These are phyloP conservation scores for Chytriomyces sp. DNA, from an alignment of 192 early-diverging fungal species.

Conservation along the genomic window DNA sequence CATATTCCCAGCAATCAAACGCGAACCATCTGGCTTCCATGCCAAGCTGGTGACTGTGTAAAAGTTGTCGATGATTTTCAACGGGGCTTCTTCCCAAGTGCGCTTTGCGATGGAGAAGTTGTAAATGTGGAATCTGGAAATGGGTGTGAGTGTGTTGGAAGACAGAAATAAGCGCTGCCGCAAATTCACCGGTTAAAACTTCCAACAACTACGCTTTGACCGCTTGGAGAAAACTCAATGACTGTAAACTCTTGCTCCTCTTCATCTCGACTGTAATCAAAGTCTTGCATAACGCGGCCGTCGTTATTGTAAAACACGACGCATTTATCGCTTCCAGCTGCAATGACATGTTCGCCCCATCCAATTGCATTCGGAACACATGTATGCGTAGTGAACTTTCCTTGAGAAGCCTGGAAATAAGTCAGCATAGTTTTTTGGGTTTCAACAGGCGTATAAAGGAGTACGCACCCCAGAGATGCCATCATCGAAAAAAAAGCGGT, in stretches of 20 bases:
- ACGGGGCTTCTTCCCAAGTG: constrained; percentile 66
- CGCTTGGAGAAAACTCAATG: constrained; percentile 59
- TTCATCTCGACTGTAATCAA: constrained; percentile 62
- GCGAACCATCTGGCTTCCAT: constrained; percentile 70
- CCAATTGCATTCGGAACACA: constrained; percentile 56
- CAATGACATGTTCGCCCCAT: constrained; percentile 65
- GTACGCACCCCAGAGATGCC: constrained; percentile 57
- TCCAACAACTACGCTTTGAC: constrained; percentile 64
- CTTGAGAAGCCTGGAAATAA: constrained; percentile 40
- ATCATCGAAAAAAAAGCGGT: constrained; percentile 71
- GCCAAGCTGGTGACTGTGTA: constrained; percentile 61
- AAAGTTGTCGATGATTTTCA: constrained; percentile 64
- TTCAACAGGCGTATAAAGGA: not conserved
- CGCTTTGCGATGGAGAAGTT: constrained; percentile 51
- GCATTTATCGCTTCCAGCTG: constrained; percentile 56
- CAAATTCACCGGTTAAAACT: constrained; percentile 52
- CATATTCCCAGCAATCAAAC: constrained; percentile 63
- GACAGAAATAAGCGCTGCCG: not conserved
- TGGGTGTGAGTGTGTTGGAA: not conserved
- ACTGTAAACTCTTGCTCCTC: constrained; percentile 63
- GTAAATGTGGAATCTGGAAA: constrained; percentile 58
- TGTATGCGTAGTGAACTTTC: constrained; percentile 62
- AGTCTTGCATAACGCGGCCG: constrained; percentile 58
- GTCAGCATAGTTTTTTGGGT: not conserved
- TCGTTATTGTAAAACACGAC: constrained; percentile 59